These are phyloP conservation scores for Pythium grandisporangium DNA, from an alignment of 352 stramenopile species.

Conservation along the genomic window DNA sequence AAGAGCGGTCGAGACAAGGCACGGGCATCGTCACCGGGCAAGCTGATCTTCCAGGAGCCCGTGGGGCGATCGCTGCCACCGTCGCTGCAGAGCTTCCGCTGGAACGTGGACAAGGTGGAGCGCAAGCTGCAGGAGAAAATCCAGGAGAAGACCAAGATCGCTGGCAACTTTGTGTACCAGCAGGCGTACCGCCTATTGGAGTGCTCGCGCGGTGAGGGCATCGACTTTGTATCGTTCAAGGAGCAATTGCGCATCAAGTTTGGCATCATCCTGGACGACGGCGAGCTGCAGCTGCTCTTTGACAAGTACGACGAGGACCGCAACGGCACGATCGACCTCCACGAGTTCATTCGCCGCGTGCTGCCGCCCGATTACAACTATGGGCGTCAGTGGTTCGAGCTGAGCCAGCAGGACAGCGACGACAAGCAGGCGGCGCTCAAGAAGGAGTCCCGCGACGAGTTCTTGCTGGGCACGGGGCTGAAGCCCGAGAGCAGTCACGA, in stretches of 20 bases:
- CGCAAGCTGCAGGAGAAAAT: slow-evolving; percentile 81
- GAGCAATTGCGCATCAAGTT: slow-evolving; percentile 75
- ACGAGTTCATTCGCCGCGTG: slow-evolving; percentile 76
- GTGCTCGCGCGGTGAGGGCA: slow-evolving; percentile 57
- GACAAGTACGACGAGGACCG: slow-evolving; percentile 79
- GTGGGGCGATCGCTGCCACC: slow-evolving; percentile 42
- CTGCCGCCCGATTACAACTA: slow-evolving; percentile 73
- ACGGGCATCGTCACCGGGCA: slow-evolving; percentile 36
- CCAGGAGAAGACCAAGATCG: slow-evolving; percentile 78
- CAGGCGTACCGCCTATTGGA: slow-evolving; percentile 78
- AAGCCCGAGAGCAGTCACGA: slow-evolving; percentile 18
- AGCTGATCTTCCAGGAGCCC: slow-evolving; percentile 52
- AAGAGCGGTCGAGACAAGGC: no score
- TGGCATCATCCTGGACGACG: slow-evolving; percentile 66
- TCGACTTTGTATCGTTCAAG: slow-evolving; percentile 67
- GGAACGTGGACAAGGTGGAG: slow-evolving; percentile 74
- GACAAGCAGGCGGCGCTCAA: slow-evolving; percentile 41
- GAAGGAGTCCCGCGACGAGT: slow-evolving; percentile 54
- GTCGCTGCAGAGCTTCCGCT: slow-evolving; percentile 65
- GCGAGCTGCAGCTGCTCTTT: slow-evolving; percentile 67
- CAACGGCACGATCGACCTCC: slow-evolving; percentile 74
- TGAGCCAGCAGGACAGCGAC: slow-evolving; percentile 61
- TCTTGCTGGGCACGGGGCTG: slow-evolving; percentile 27
- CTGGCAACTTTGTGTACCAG: slow-evolving; percentile 80
- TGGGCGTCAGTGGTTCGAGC: slow-evolving; percentile 60